Percentiles rank a stretch among this genome's conserved stretches.
Evolutionary conservation across 83 land plant genomes (phyloP).

Genomic region (Thuja plicata): DNA sequence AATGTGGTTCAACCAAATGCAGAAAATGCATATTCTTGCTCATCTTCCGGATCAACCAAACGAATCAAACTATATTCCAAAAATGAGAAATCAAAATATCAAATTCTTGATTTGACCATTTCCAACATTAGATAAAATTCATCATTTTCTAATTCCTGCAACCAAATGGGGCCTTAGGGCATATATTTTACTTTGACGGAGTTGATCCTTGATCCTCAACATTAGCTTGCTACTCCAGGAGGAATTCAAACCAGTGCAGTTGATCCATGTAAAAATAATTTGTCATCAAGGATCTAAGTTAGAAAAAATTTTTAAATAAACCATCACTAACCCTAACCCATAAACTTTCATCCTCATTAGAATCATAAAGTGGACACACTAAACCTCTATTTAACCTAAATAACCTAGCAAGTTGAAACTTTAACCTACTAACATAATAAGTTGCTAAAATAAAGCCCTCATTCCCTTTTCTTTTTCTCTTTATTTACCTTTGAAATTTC

Average conservation of each 20-base stretch:
- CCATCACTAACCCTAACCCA: conserved; percentile 30
- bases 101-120: too few relatives aligned
- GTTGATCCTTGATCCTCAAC: conserved; percentile 25
- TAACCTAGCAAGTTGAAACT: conserved; percentile 79
- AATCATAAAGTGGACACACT: conserved; percentile 32
- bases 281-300: conserved; percentile 31
- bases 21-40: too few relatives aligned
- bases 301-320: background rate
- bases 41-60: too few relatives aligned
- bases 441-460: conserved; percentile 55
- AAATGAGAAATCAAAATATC: too few relatives aligned
- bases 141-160: too few relatives aligned
- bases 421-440: conserved; percentile 73
- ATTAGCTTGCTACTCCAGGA: conserved; percentile 64
- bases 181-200: conserved; percentile 23
- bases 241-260: conserved; percentile 50
- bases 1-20: too few relatives aligned
- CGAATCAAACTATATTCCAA: too few relatives aligned
- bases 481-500: conserved; percentile 52
- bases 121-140: too few relatives aligned
- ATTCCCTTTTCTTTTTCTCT: conserved; percentile 55
- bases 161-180: too few relatives aligned
- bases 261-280: conserved; percentile 39
- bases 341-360: conserved; percentile 36
- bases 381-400: conserved; percentile 53